Evolutionary conservation across 208 protist genomes (phyloP).

Genomic region (Leishmania gerbilli): DNA sequence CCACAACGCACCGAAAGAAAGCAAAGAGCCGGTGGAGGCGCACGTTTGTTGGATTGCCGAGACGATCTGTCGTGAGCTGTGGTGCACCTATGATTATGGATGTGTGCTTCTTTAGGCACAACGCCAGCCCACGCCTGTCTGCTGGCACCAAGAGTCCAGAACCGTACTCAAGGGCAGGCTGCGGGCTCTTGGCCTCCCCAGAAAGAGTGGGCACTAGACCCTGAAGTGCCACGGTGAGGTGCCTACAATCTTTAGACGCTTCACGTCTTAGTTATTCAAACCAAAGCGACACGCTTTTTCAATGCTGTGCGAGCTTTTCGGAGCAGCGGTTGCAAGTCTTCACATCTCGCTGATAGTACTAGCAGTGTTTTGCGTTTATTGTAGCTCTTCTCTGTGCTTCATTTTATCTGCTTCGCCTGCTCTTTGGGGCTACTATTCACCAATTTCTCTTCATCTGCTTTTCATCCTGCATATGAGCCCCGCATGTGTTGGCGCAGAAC

Average conservation of each 20-base stretch:
- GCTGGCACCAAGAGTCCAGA: not conserved
- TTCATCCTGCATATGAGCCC: not conserved
- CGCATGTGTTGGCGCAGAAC: conserved; percentile 56
- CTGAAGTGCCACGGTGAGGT: conserved; percentile 65
- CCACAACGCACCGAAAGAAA: too few relatives aligned
- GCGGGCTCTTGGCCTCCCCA: not conserved
- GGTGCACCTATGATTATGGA: not conserved
- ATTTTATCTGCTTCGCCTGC: too few relatives aligned
- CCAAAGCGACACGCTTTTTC: too few relatives aligned
- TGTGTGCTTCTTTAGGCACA: not conserved
- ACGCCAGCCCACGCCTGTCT: not conserved
- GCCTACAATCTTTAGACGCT: conserved; percentile 70
- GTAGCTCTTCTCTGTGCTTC: too few relatives aligned
- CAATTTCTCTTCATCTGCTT: not conserved
- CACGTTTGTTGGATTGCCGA: too few relatives aligned
- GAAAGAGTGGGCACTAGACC: too few relatives aligned
- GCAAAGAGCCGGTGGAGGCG: too few relatives aligned
- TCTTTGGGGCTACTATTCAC: not conserved
- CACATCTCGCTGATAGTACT: too few relatives aligned
- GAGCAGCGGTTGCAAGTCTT: too few relatives aligned
- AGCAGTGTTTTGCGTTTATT: too few relatives aligned
- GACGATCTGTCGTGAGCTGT: too few relatives aligned
- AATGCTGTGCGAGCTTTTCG: too few relatives aligned
- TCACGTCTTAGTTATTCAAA: not conserved
- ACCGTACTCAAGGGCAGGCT: not conserved